Percentiles rank a stretch among this genome's conserved stretches.
Conservation (phyloP, 768 basidiomycete genomes). For the Cystoderma amianthinum region DNA sequence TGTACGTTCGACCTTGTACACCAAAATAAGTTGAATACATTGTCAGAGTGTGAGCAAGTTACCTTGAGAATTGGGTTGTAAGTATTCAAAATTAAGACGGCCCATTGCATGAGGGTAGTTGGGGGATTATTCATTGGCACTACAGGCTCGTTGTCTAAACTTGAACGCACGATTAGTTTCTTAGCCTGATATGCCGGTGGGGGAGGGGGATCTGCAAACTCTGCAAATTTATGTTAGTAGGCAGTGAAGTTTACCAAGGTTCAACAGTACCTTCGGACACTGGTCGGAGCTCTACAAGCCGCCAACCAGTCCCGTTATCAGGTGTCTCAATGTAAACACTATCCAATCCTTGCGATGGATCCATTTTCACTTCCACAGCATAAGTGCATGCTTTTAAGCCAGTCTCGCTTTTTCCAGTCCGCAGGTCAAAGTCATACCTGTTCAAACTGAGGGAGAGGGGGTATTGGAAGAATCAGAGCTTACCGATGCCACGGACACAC, state of each 20-base stretch:
- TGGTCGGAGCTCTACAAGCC: conserved; percentile 59
- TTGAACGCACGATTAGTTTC: neutral
- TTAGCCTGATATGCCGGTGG: conserved; percentile 6
- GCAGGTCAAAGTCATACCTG: conserved; percentile 71
- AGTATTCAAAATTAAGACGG: conserved; percentile 73
- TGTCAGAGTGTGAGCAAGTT: neutral
- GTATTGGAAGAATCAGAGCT: conserved; percentile 5
- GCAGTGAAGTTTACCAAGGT: neutral
- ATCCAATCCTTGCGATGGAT: conserved; percentile 28
- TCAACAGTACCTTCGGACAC: conserved; percentile 59
- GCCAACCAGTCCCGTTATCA: conserved; percentile 44
- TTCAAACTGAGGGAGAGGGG: conserved; percentile 1
- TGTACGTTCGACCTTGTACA: conserved; percentile 54
- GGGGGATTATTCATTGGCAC: conserved; percentile 45
- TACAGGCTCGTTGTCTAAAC: conserved; percentile 32
- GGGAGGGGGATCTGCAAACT: conserved; percentile 62
- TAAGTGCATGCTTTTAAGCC: conserved; percentile 68
- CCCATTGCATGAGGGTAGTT: conserved; percentile 71
- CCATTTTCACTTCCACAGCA: conserved; percentile 40
- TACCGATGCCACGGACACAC: conserved; percentile 77
- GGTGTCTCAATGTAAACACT: conserved; percentile 59
- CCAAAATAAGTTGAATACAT: neutral
- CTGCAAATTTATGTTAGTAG: conserved; percentile 12
- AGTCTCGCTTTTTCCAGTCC: conserved; percentile 62
- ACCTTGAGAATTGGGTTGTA: conserved; percentile 62